These are phyloP conservation scores for Salix caprea DNA, from an alignment of 345 rosid genomes.

Conservation along the genomic window DNA sequence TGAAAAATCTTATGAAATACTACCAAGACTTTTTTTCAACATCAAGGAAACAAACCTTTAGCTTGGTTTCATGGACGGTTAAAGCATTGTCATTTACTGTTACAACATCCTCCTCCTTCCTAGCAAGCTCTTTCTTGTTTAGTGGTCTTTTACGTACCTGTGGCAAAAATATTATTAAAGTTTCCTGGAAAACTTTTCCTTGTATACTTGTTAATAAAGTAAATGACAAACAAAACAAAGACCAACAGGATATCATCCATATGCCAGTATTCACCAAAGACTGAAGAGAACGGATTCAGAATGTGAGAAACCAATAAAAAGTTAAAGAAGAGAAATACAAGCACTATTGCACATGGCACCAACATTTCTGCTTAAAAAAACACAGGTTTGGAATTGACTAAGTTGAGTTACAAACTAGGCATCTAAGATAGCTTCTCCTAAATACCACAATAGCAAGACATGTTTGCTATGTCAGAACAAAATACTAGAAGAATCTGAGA, in stretches of 20 bases:
- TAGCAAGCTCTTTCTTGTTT: slow-evolving; percentile 79
- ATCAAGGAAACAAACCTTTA: slow-evolving; percentile 62
- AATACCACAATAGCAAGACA: not conserved
- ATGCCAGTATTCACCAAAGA: not conserved
- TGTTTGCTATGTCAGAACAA: not conserved
- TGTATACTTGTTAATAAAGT: not conserved
- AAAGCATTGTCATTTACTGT: slow-evolving; percentile 64
- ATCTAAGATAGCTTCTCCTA: not conserved
- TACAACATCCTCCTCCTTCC: slow-evolving; percentile 93
- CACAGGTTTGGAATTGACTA: not conserved
- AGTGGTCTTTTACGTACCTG: slow-evolving; percentile 96
- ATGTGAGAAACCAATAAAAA: not conserved
- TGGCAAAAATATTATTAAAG: slow-evolving; percentile 6
- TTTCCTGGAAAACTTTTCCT: not conserved
- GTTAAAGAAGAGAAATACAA: not conserved
- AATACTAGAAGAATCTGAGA: not conserved
- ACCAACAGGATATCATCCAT: not conserved
- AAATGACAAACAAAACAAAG: not conserved
- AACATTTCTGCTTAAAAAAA: not conserved
- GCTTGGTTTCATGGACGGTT: slow-evolving; percentile 87
- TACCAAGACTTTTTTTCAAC: not conserved
- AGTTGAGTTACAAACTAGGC: not conserved
- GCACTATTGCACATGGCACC: not conserved
- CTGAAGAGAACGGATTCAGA: not conserved
- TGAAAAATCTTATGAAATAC: not conserved